These are phyloP conservation scores for Candida saitoana DNA, from an alignment of 805 yeast genomes.

Conservation along the genomic window DNA sequence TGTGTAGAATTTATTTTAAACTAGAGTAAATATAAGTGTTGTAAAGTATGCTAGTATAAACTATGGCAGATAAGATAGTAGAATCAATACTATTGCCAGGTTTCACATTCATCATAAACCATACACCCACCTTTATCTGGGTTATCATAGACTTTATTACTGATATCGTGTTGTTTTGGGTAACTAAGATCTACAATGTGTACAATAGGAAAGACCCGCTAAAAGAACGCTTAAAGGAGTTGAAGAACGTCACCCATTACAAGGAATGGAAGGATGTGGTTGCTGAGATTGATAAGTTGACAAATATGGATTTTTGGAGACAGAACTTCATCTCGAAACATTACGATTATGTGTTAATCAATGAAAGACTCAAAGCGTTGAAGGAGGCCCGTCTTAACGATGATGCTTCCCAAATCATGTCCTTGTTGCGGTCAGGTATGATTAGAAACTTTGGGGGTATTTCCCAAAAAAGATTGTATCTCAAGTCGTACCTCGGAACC, in stretches of 20 bases:
- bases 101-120: conserved; percentile 25
- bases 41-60: not conserved
- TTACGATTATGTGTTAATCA: conserved; percentile 80
- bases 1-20: not conserved
- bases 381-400: conserved; percentile 55
- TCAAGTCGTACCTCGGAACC: conserved; percentile 82
- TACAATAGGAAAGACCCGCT: conserved; percentile 41
- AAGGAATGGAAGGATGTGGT: conserved; percentile 66
- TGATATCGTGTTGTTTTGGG: conserved; percentile 48
- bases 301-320: conserved; percentile 57
- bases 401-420: conserved; percentile 57
- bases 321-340: conserved; percentile 76
- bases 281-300: conserved; percentile 45
- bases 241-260: conserved; percentile 52
- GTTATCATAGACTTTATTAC: conserved; percentile 37
- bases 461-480: conserved; percentile 71
- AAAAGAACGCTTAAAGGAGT: conserved; percentile 44
- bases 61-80: conserved; percentile 6
- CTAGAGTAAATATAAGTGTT: too few species aligned
- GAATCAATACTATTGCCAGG: conserved; percentile 16
- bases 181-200: conserved; percentile 30
- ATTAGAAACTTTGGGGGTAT: conserved; percentile 91
- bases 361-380: conserved; percentile 64
- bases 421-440: conserved; percentile 74
- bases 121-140: conserved; percentile 40